Base-by-base conservation (phyloP, 2,329 filamentous ascomycete genomes). In the Alternaria dauci region DNA sequence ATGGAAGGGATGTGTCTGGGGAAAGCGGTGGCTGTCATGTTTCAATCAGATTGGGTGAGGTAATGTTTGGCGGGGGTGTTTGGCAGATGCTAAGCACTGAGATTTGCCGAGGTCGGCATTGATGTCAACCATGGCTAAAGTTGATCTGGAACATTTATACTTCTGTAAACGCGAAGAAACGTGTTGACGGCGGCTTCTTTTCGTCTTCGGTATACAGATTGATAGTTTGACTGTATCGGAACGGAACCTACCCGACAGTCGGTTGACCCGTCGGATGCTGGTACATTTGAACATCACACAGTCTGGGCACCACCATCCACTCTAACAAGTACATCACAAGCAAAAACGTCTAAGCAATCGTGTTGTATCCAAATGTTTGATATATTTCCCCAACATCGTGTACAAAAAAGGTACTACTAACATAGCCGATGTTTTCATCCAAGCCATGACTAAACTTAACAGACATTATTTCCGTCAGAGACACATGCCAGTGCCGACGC, bases 401-500 rank as follows among this genome's bases (percentile, higher is more conserved):
- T 54, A 54, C 61, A 50, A 42, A 52, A 30, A 64, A 14, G 14
- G 28, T 42, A 38, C 28, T 43, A 36, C 28, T 23, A 44, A 43
- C 26, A 34, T 30, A 39, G 52, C 52, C 62, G 63, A 50, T 51
- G 32, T 20, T 50, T 50, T 56, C 52, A 44, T 56, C 32, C 20
- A 60, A 46, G 52, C 58, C 58, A 39, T 34, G n/a, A 43, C 18
- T 63, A 63, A 30, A 51, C 25, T 52, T 16, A 52, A 57, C 41
- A 58, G 55, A 61, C 57, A 57, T 61, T 54, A 63, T 62, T 58
- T 32, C 56, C 52, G 46, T 48, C 52, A 44, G 48, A 59, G 65
- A 60, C 63, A 65, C 65, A 66, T 59, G 58, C 70, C 70, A 66
- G 66, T 71, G 66, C 57, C 65, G 63, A 62, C 68, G 57, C 63